phyloP scores from a whole-genome alignment of 208 protist species.

The Leishmania aethiopica region DNA sequence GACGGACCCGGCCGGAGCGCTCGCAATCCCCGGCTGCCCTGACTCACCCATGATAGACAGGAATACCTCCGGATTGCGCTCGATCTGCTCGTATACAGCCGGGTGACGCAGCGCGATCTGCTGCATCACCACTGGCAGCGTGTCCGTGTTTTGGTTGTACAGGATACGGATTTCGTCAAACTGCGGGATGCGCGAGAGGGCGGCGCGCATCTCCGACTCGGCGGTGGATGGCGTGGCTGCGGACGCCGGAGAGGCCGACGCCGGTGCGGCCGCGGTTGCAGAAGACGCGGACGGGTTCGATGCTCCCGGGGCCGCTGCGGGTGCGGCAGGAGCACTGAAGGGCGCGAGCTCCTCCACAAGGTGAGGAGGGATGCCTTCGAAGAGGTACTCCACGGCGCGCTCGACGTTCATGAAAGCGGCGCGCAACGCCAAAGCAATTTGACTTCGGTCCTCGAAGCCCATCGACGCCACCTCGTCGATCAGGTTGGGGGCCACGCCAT shows the following conservation, averaged over 20 bases:
- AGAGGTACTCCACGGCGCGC: constrained; percentile 89
- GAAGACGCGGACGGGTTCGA: constrained; percentile 7
- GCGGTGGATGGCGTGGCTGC: background rate
- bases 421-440: constrained; percentile 75
- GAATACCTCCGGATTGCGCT: constrained; percentile 73
- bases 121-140: constrained; percentile 59
- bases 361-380: constrained; percentile 70
- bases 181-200: constrained; percentile 68
- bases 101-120: constrained; percentile 78
- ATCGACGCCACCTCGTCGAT: constrained; percentile 84
- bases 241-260: background rate
- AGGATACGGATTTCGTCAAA: constrained; percentile 74
- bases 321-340: background rate
- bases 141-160: constrained; percentile 62
- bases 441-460: constrained; percentile 84
- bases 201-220: constrained; percentile 38
- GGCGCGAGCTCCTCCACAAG: constrained; percentile 41
- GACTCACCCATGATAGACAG: constrained; percentile 64
- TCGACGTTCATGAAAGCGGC: constrained; percentile 89
- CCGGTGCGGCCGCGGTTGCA: background rate
- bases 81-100: constrained; percentile 59
- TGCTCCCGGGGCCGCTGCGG: constrained; percentile 12
- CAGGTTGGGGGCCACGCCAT: constrained; percentile 50
- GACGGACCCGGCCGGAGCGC: background rate
- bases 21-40: constrained; percentile 13